Conservation (phyloP, 2,329 filamentous ascomycete genomes). For the Thelonectria discophora region DNA sequence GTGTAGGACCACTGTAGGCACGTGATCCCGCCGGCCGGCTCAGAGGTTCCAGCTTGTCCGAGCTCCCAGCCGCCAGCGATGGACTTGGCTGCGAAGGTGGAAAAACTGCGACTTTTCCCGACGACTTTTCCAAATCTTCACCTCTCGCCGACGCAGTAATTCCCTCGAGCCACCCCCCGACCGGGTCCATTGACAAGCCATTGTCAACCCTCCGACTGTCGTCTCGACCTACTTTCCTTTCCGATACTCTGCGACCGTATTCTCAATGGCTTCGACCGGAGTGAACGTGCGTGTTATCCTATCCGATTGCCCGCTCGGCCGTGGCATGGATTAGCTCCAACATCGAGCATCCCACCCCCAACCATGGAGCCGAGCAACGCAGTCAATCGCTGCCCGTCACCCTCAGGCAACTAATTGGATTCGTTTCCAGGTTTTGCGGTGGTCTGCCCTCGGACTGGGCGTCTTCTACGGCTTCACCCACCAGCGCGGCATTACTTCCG, state of each 20-base stretch:
- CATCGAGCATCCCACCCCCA: slow-evolving; percentile 18
- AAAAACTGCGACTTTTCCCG: slow-evolving; percentile 61
- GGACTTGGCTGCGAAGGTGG: slow-evolving; percentile 41
- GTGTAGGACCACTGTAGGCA: too few species aligned
- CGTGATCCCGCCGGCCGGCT: slow-evolving; percentile 41
- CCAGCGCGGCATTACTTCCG: slow-evolving; percentile 80
- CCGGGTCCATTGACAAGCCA: slow-evolving; percentile 57
- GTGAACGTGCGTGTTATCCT: slow-evolving; percentile 67
- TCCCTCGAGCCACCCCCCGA: slow-evolving; percentile 50
- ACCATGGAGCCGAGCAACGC: slow-evolving; percentile 26
- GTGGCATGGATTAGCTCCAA: slow-evolving; percentile 29
- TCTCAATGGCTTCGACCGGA: slow-evolving; percentile 72
- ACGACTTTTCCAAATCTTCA: slow-evolving; percentile 54
- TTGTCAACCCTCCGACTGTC: slow-evolving; percentile 49
- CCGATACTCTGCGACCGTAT: slow-evolving; percentile 52
- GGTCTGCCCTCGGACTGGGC: slow-evolving; percentile 90
- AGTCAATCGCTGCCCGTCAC: slow-evolving; percentile 26
- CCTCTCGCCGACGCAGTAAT: slow-evolving; percentile 50
- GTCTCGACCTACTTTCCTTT: slow-evolving; percentile 48
- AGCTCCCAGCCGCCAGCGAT: slow-evolving; percentile 45
- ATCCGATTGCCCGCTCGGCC: slow-evolving; percentile 40
- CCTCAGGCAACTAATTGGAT: slow-evolving; percentile 42
- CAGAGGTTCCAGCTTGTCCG: slow-evolving; percentile 44
- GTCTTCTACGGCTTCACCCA: slow-evolving; percentile 96
- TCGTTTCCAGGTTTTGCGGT: slow-evolving; percentile 84